phyloP scores from a whole-genome alignment of 306 rosid species.

The Datisca glomerata region DNA sequence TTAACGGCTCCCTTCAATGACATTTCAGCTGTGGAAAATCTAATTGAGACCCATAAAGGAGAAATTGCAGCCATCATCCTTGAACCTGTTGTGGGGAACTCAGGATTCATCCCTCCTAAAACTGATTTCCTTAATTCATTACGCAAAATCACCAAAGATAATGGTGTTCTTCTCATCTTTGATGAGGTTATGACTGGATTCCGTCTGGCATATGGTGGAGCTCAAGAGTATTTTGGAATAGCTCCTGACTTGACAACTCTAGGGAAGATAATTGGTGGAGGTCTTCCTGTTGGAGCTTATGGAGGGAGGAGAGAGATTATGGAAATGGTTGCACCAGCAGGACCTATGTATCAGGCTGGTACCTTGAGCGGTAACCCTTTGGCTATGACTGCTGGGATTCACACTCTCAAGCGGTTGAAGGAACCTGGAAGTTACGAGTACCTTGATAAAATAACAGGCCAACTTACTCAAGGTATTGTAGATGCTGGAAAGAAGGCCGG shows the following conservation, averaged over 20 bases:
- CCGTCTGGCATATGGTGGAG: slow-evolving; percentile 91
- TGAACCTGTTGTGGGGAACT: slow-evolving; percentile 92
- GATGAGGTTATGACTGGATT: slow-evolving; percentile 98
- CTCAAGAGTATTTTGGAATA: slow-evolving; percentile 81
- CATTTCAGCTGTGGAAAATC: slow-evolving; percentile 51
- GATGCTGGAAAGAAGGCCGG: slow-evolving; percentile 80
- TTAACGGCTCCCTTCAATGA: slow-evolving; percentile 74
- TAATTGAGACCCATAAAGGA: slow-evolving; percentile 52
- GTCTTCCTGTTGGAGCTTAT: slow-evolving; percentile 89
- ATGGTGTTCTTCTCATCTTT: slow-evolving; percentile 59
- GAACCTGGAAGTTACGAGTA: slow-evolving; percentile 66
- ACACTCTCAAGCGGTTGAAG: slow-evolving; percentile 71
- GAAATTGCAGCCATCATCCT: slow-evolving; percentile 69
- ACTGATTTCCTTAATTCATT: slow-evolving; percentile 55
- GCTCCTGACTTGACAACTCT: slow-evolving; percentile 79
- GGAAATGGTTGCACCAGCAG: slow-evolving; percentile 96
- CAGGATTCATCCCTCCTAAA: slow-evolving; percentile 72
- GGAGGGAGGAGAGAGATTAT: slow-evolving; percentile 91
- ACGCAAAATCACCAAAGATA: slow-evolving; percentile 58
- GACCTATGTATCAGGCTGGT: slow-evolving; percentile 97
- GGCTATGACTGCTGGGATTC: slow-evolving; percentile 97
- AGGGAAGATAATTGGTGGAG: slow-evolving; percentile 95
- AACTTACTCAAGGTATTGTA: slow-evolving; percentile 65
- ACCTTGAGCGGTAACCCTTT: slow-evolving; percentile 91
- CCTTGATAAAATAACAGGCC: slow-evolving; percentile 61